Conservation (phyloP, 2,329 filamentous ascomycete species). For the Apiospora malaysiana region DNA sequence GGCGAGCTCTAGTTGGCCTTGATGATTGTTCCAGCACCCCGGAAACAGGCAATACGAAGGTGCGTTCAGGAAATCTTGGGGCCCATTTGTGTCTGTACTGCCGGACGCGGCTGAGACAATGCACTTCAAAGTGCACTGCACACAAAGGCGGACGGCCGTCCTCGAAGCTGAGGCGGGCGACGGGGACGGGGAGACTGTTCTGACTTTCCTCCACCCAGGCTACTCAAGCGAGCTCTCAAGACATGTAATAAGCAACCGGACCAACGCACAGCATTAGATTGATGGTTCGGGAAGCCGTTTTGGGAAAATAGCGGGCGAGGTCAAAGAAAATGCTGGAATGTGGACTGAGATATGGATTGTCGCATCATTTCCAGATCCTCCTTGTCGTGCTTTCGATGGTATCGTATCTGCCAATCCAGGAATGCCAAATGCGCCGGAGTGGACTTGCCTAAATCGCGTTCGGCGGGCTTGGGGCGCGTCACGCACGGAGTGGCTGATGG, state of each 20-base stretch:
- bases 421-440: conserved; percentile 12
- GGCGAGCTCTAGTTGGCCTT: conserved; percentile 7
- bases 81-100: neutral
- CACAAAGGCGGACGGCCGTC: conserved; percentile 4
- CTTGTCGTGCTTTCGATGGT: conserved; percentile 9
- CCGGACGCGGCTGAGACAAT: conserved; percentile 15
- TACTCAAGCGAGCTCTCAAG: conserved; percentile 7
- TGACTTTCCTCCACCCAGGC: conserved; percentile 5
- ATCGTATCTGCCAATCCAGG: conserved; percentile 12
- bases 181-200: neutral
- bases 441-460: conserved; percentile 5
- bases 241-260: conserved; percentile 6
- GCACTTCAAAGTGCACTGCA: neutral
- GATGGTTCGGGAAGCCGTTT: conserved; percentile 9
- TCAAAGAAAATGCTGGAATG: conserved; percentile 24
- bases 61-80: conserved; percentile 1
- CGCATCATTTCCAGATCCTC: conserved; percentile 7
- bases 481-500: neutral
- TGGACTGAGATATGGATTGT: conserved; percentile 10
- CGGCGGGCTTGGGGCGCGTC: conserved; percentile 13
- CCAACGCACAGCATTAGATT: conserved; percentile 3
- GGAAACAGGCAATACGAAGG: conserved; percentile 12
- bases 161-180: neutral
- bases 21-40: conserved; percentile 11
- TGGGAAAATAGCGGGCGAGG: neutral